These are phyloP conservation scores for Candida tibetensis DNA, from an alignment of 805 yeast genomes.

Conservation along the genomic window DNA sequence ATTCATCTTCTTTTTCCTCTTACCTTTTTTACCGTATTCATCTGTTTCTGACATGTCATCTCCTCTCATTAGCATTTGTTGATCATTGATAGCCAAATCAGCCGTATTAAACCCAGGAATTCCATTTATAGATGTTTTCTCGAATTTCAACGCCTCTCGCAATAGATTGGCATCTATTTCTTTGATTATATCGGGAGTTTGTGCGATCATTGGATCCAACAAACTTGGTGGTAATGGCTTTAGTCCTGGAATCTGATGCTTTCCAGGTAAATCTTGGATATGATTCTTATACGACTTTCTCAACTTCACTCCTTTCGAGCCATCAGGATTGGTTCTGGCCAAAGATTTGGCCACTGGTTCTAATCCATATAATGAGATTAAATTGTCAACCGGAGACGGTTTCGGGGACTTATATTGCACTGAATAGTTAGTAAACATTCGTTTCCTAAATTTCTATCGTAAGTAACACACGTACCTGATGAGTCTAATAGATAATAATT, in stretches of 20 bases:
- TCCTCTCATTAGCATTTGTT: slow-evolving; percentile 37
- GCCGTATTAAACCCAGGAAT: slow-evolving; percentile 74
- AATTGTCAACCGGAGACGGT: slow-evolving; percentile 73
- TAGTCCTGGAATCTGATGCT: slow-evolving; percentile 58
- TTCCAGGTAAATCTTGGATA: slow-evolving; percentile 80
- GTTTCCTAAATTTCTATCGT: slow-evolving; percentile 38
- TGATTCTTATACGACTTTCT: slow-evolving; percentile 95
- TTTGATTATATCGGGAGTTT: slow-evolving; percentile 45
- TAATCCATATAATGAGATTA: slow-evolving; percentile 67
- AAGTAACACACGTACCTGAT: slow-evolving; percentile 13
- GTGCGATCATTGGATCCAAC: slow-evolving; percentile 36
- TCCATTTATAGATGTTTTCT: slow-evolving; percentile 64
- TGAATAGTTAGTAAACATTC: neutral
- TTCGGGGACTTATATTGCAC: slow-evolving; percentile 29
- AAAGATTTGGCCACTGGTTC: slow-evolving; percentile 70
- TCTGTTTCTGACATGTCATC: slow-evolving; percentile 41
- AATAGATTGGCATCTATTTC: slow-evolving; percentile 51
- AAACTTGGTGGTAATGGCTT: slow-evolving; percentile 36
- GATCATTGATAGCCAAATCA: slow-evolving; percentile 60
- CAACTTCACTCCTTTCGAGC: slow-evolving; percentile 86
- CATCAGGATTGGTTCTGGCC: slow-evolving; percentile 84
- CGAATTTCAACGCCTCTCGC: slow-evolving; percentile 52
- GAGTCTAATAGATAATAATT: slow-evolving; percentile 30
- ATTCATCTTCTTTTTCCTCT: slow-evolving; percentile 37
- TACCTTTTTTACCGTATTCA: slow-evolving; percentile 30